Conservation (phyloP, 2,329 filamentous ascomycete species). For the Cercospora nicotianae region DNA sequence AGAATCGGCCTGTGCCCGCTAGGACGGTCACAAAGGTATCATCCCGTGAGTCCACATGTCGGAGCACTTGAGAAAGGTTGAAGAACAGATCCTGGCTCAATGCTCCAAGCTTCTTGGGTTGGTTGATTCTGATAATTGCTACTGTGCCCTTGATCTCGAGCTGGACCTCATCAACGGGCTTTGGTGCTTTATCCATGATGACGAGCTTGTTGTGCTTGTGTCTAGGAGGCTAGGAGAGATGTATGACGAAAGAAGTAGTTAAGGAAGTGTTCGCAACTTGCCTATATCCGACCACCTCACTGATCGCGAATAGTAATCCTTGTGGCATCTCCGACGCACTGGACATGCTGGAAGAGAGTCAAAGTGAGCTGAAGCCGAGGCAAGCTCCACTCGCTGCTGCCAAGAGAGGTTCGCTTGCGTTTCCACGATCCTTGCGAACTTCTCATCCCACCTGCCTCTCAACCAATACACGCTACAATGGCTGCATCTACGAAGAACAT, state of each 20-base stretch:
- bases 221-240: background rate
- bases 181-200: conserved; percentile 26
- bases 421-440: conserved; percentile 2
- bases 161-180: conserved; percentile 21
- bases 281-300: background rate
- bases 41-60: conserved; percentile 73
- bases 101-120: conserved; percentile 84
- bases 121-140: conserved; percentile 84
- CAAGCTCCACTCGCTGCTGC: background rate
- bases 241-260: background rate
- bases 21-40: conserved; percentile 84
- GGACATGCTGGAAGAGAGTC: background rate
- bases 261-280: conserved; percentile 2
- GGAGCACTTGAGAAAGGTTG: conserved; percentile 68
- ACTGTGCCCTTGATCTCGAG: conserved; percentile 67
- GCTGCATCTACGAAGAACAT: conserved; percentile 42
- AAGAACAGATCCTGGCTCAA: conserved; percentile 64
- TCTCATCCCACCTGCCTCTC: background rate
- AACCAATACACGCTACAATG: conserved; percentile 14
- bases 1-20: conserved; percentile 75
- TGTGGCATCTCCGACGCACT: background rate
- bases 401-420: background rate
- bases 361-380: conserved; percentile 4
- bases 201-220: background rate
- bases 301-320: background rate